Evolutionary conservation across 805 yeast species (phyloP), one percentile per base, ranked within the genome.

Genomic region (Candida nemodendra): DNA sequence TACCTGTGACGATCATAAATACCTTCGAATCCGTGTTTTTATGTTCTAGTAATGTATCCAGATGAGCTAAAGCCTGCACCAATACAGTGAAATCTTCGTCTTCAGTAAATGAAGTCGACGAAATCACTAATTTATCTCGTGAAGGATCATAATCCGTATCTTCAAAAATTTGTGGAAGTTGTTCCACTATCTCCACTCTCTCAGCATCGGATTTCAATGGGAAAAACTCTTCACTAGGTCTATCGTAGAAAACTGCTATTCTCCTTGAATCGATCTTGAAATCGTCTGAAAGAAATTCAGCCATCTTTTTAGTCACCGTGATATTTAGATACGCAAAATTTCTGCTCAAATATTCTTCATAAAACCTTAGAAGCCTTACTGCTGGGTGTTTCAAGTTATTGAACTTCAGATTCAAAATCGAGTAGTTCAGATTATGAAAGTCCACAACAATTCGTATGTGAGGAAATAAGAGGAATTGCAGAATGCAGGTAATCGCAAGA

Each of bases 351-450:
- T 57, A 38, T 28, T 60, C 57, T 60, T 93, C 99, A 53, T 90
- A 84, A 5, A 62, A 39, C 39, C 66, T 75, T 55, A 86, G 72
- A 2, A 79, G 21, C 34, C 65, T 59, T 2, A 89, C 95, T 38
- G 85, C 60, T 0, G 83, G 80, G 54, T 86, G 86, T 23, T 61
- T 63, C 34, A 62, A 57, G 38, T 71, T 71, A 4, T 70, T 55
- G 48, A 78, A 77, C 49, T 79, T 79, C 54, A 91, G 57, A 36
- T 83, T 81, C 40, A 93, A 62, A 18, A 93, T 86, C 2, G 95
- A 76, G 60, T 77, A 91, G 27, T 95, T 95, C 50, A 93, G 69
- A 61, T 93, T 93, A 62, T 93, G 99, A 99, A 99, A 93, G 62
- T 93, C 99, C 33, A 93, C 76, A 15, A 93, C 72, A 17, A 91